Evolutionary conservation across 306 rosid species (phyloP), one percentile per base, ranked within the genome.

Genomic region (Dryas octopetala): DNA sequence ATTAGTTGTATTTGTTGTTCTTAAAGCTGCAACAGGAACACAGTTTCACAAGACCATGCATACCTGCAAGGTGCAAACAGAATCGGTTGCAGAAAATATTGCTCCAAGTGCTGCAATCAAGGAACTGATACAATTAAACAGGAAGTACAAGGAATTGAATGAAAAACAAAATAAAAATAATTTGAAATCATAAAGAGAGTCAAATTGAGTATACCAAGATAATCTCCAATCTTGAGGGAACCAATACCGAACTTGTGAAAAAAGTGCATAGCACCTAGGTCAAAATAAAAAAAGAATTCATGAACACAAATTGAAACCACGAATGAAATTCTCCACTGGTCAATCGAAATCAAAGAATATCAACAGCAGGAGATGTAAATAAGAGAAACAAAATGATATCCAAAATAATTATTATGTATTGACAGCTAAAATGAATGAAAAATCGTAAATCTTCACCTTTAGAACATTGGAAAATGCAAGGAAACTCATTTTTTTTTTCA

Each of bases 61-160:
- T 83, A 93, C 97, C 97, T 93, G 98, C 82, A 93, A 86, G 52
- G 98, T 93, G 87, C 97, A 91, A 82, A 93, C 98, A 57, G 98
- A 93, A 85, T 93, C 98, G 69, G 98, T 93, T 23, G 97, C 98
- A 52, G 97, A 90, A 83, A 89, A 96, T 85, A 91, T 96, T 68
- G 93, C 97, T 72, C 99, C 99, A 77, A 96, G 80, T 58, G 99
- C 99, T 96, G 88, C 83, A 86, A 83, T 55, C 71, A 84, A 75
- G 50, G 71, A 51, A 74, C 43, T n/a, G 16, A 57, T 50, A 70
- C 74, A 67, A 66, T 43, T 67, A 23, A 49, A 45, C 32, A n/a
- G 65, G 74, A 76, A 55, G 72, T 61, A 32, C 38, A 32, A 32
- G 38, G 38, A 60, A 80, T 67, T 57, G 32, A 2, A 26, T 38